phyloP scores from a whole-genome alignment of 2,329 filamentous ascomycete species.

The Calonectria multiphialidica region DNA sequence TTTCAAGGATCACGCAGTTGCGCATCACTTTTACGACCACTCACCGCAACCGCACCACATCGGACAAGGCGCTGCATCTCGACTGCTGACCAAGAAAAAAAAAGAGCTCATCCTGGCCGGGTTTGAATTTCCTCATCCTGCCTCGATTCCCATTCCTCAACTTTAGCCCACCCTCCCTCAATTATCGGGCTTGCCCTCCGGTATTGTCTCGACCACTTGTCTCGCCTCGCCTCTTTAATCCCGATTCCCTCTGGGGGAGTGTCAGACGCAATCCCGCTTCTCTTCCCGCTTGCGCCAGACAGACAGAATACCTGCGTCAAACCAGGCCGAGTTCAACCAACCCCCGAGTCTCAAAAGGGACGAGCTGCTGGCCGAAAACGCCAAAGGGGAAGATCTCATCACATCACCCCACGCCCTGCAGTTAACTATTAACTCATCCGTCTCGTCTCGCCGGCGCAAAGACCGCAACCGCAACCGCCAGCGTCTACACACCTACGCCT shows the following conservation, averaged over 20 bases:
- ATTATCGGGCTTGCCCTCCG: constrained; percentile 6
- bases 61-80: neutral
- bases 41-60: constrained; percentile 5
- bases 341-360: neutral
- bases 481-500: neutral
- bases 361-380: constrained; percentile 2
- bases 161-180: constrained; percentile 16
- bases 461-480: neutral
- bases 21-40: constrained; percentile 2
- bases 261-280: constrained; percentile 8
- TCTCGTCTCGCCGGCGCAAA: neutral
- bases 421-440: neutral
- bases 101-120: neutral
- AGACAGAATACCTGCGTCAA: constrained; percentile 11
- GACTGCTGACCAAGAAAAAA: constrained; percentile 3
- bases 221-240: constrained; percentile 8
- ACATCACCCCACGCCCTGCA: constrained; percentile 10
- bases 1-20: neutral
- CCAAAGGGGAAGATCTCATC: neutral
- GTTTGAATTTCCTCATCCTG: constrained; percentile 4
- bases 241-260: neutral
- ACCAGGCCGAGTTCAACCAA: constrained; percentile 3
- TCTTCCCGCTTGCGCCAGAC: neutral
- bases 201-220: neutral
- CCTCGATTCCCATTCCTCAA: constrained; percentile 1